Percentiles rank a stretch among this genome's conserved stretches.
phyloP scores from a whole-genome alignment of 441 rosid species.

The Capsella rubella region DNA sequence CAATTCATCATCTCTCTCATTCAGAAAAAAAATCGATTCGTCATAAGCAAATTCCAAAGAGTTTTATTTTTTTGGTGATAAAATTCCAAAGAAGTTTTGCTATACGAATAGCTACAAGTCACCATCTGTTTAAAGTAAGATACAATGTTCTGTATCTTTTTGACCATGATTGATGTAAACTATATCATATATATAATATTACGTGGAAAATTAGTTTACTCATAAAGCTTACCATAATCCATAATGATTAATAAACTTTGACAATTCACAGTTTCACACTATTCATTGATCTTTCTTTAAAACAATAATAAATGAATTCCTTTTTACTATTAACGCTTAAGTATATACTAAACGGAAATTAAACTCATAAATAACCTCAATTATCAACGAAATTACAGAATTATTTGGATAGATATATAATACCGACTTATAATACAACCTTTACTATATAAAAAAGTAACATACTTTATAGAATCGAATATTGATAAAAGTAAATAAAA shows the following conservation, averaged over 20 bases:
- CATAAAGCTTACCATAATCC: background rate
- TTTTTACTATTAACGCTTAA: too few relatives aligned
- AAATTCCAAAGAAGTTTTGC: background rate
- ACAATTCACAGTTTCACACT: conserved; percentile 4
- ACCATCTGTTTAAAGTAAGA: conserved; percentile 37
- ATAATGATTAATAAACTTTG: conserved; percentile 3
- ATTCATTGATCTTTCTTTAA: background rate
- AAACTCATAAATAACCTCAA: background rate
- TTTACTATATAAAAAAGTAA: too few relatives aligned
- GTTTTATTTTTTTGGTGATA: too few relatives aligned
- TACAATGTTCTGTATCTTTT: conserved; percentile 18
- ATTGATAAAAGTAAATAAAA: too few relatives aligned
- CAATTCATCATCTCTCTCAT: too few relatives aligned
- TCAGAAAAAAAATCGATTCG: too few relatives aligned
- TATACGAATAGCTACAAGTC: conserved; percentile 19
- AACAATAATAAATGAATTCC: too few relatives aligned
- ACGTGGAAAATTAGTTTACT: conserved; percentile 19
- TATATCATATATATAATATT: conserved; percentile 10
- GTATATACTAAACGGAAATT: too few relatives aligned
- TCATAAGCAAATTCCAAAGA: background rate
- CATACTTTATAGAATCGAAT: too few relatives aligned
- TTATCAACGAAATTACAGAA: too few relatives aligned
- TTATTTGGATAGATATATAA: too few relatives aligned
- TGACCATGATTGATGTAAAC: conserved; percentile 31
- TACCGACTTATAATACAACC: too few relatives aligned